These are phyloP conservation scores for Asterochloris sp. DNA, from an alignment of 139 green algal species.

Conservation along the genomic window DNA sequence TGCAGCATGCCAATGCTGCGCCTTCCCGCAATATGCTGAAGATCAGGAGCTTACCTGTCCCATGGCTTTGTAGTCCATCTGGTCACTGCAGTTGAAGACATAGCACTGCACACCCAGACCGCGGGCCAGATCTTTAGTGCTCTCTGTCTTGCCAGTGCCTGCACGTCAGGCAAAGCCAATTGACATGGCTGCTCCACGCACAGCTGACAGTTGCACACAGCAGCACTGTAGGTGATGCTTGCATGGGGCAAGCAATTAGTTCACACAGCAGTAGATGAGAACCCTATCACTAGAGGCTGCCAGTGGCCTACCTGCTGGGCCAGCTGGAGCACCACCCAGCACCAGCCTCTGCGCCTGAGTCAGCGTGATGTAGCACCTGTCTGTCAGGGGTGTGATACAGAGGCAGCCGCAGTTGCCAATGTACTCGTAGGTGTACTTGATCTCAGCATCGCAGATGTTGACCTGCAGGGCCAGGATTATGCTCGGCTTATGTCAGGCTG, in stretches of 20 bases:
- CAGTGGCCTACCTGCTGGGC: slow-evolving; percentile 35
- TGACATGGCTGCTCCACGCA: too few species aligned
- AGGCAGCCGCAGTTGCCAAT: slow-evolving; percentile 90
- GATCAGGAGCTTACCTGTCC: neutral
- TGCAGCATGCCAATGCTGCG: too few species aligned
- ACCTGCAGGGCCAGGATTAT: slow-evolving; percentile 35
- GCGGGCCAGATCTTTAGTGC: slow-evolving; percentile 84
- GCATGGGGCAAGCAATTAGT: neutral
- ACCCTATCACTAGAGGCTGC: too few species aligned
- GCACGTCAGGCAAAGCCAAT: slow-evolving; percentile 13
- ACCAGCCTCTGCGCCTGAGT: slow-evolving; percentile 87
- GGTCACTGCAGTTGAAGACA: slow-evolving; percentile 95
- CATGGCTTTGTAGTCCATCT: slow-evolving; percentile 92
- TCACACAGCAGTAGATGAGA: neutral
- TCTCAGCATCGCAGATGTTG: slow-evolving; percentile 91
- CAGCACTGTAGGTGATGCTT: neutral
- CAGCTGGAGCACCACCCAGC: slow-evolving; percentile 85
- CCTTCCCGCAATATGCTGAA: too few species aligned
- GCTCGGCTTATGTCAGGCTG: neutral
- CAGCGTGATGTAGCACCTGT: slow-evolving; percentile 95
- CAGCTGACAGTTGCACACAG: neutral
- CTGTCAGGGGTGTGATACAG: slow-evolving; percentile 94
- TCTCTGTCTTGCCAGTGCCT: slow-evolving; percentile 93
- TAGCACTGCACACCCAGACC: slow-evolving; percentile 85
- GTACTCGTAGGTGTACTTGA: slow-evolving; percentile 90